Percentiles rank a stretch among this genome's conserved stretches.
Conservation (phyloP, 225 moss, liverwort and hornwort species). For the Straminergon stramineum region DNA sequence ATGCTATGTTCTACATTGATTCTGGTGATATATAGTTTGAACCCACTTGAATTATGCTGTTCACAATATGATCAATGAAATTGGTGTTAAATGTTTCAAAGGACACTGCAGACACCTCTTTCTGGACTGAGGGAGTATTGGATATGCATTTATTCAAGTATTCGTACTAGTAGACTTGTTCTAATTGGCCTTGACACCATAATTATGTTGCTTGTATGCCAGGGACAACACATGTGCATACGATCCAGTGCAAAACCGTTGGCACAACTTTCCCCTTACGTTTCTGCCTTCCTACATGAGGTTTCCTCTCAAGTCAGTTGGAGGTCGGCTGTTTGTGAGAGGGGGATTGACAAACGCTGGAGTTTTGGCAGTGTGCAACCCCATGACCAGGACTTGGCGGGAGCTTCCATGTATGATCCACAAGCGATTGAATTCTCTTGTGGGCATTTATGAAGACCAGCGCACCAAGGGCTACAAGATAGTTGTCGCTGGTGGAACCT, state of each 20-base stretch:
- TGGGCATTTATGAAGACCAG: constrained; percentile 39
- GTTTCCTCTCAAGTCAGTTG: constrained; percentile 35
- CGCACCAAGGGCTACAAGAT: constrained; percentile 36
- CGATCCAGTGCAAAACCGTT: constrained; percentile 39
- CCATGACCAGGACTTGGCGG: constrained; percentile 48
- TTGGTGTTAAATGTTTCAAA: no score
- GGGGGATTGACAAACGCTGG: constrained; percentile 42
- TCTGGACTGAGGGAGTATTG: background rate
- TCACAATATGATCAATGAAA: background rate
- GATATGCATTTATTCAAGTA: background rate
- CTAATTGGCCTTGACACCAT: background rate
- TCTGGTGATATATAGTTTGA: background rate
- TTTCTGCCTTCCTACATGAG: constrained; percentile 43
- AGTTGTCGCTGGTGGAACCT: constrained; percentile 46
- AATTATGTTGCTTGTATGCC: background rate
- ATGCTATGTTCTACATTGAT: background rate
- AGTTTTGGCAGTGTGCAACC: constrained; percentile 47
- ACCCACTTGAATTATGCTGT: background rate
- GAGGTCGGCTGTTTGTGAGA: constrained; percentile 37
- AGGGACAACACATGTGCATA: constrained; percentile 49
- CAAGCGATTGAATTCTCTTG: constrained; percentile 42
- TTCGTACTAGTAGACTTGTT: background rate
- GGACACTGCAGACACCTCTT: background rate
- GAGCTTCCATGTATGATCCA: constrained; percentile 49
- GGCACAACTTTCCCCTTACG: constrained; percentile 47